Evolutionary conservation across 495 filamentous ascomycete species (phyloP), one percentile per base, ranked within the genome.

Genomic region (Bryoglossum gracile): DNA sequence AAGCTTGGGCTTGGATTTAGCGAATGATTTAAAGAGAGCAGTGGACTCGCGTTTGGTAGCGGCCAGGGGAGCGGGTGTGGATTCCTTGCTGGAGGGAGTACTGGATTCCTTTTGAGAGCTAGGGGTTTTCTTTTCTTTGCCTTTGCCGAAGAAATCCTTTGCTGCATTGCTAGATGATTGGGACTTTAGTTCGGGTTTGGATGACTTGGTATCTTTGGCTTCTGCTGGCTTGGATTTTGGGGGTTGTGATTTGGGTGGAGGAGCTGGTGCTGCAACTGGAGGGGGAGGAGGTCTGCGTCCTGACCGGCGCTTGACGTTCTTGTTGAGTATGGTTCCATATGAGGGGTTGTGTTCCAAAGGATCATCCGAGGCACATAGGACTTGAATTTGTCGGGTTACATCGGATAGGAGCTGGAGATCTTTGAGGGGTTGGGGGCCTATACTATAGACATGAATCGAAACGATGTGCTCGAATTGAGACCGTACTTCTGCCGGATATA

Each of bases 381-480:
- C 63, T n/a, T 69, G 58, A 33, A 82, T 68, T 57, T 86, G 78
- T 14, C 76, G 69, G 48, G 72, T 77, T 13, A 77, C 79, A 55
- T 89, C 82, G 9, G 81, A 81, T 40, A 95, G 71, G 8, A 84
- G 60, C 59, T 87, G 80, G 25, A 95, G 67, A 58, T 95, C 81
- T 71, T 76, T 39, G 13, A 39, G 18, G 18, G 77, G 70, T 23
- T 78, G 73, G 1, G 86, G 77, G 28, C 83, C 83, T 33, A 97
- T 54, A 60, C 89, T 95, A 65, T 97, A 97, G 39, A 97, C 67
- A 59, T 95, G 87, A 45, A 95, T 81, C 3, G 83, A 85, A 0
- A 70, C 71, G 47, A 95, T 78, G 18, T 78, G 70, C 30, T 83
- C 71, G 50, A 88, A 94, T 11, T 77, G 75, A 13, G 69, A 62